Conservation (phyloP, 2,329 filamentous ascomycete genomes). For the Diplodia scrobiculata region DNA sequence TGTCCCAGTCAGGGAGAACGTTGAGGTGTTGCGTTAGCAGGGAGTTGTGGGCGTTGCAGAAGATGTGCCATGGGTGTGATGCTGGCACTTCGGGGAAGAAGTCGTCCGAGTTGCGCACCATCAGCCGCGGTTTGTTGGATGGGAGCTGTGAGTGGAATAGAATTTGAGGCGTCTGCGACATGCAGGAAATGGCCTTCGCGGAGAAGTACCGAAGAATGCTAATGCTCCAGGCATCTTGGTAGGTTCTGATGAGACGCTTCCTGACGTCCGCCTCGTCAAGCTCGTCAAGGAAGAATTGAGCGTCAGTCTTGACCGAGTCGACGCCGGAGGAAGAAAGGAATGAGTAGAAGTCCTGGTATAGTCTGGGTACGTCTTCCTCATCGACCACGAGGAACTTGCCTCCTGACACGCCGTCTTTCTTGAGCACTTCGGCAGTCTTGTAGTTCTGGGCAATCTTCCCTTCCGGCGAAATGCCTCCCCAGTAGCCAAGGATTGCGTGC, state of each 20-base stretch:
- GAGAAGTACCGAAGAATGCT: conserved; percentile 77
- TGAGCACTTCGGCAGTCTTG: conserved; percentile 65
- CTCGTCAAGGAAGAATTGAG: conserved; percentile 84
- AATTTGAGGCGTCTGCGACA: conserved; percentile 85
- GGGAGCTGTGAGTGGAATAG: conserved; percentile 83
- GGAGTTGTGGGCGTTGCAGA: conserved; percentile 87
- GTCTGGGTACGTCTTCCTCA: conserved; percentile 69
- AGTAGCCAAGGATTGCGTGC: conserved; percentile 64
- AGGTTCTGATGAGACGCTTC: conserved; percentile 69
- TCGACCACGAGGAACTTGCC: conserved; percentile 73
- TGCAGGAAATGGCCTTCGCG: conserved; percentile 82
- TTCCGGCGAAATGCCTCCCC: conserved; percentile 79
- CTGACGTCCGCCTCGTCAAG: conserved; percentile 69
- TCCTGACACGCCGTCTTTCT: conserved; percentile 59
- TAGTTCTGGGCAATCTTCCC: conserved; percentile 77
- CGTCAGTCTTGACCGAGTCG: conserved; percentile 89
- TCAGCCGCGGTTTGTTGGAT: conserved; percentile 69
- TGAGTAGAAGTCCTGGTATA: conserved; percentile 89
- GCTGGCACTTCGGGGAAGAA: conserved; percentile 82
- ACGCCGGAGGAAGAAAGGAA: conserved; percentile 76
- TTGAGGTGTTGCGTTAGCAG: conserved; percentile 84
- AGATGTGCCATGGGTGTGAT: conserved; percentile 93
- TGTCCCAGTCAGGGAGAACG: conserved; percentile 80
- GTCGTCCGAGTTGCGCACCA: conserved; percentile 85
- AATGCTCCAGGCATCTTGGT: conserved; percentile 84